Conservation (phyloP, 176 grass and related monocot genomes). For the Urochloa ruziziensis region DNA sequence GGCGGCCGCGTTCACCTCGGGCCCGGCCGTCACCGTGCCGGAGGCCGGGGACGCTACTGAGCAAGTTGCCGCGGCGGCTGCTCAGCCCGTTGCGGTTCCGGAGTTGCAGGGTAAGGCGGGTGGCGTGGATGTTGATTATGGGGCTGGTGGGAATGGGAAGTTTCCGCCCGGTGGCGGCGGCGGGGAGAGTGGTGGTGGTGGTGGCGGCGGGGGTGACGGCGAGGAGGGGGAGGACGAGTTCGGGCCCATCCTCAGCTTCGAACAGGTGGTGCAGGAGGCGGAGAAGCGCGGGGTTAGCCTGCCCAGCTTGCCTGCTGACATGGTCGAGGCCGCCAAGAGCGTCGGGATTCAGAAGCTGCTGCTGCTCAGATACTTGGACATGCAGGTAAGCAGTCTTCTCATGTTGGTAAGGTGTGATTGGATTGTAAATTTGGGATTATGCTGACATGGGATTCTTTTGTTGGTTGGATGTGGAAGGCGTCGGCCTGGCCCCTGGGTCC, state of each 20-base stretch:
- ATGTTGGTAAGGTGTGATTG: not conserved
- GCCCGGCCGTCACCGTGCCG: not conserved
- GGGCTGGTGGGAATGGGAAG: slow-evolving; percentile 30
- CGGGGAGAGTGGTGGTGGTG: not conserved
- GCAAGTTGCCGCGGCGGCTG: not conserved
- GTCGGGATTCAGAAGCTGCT: slow-evolving; percentile 69
- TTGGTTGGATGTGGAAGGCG: slow-evolving; percentile 42
- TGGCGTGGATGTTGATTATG: slow-evolving; percentile 17
- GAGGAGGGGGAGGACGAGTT: slow-evolving; percentile 56
- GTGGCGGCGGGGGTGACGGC: not conserved
- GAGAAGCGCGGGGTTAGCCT: slow-evolving; percentile 48
- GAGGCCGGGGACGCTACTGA: not conserved
- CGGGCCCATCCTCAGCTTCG: slow-evolving; percentile 62
- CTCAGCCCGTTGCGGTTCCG: not conserved
- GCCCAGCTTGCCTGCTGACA: slow-evolving; percentile 64
- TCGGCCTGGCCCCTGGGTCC: slow-evolving; percentile 75
- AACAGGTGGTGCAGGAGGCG: slow-evolving; percentile 57
- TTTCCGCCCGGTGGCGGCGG: slow-evolving; percentile 16
- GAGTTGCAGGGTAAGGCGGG: not conserved
- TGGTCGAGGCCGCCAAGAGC: slow-evolving; percentile 63
- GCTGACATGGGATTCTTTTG: not conserved
- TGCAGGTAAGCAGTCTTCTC: slow-evolving; percentile 47
- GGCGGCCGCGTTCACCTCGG: not conserved
- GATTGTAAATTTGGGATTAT: not conserved
- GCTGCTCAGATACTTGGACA: slow-evolving; percentile 65